These are phyloP conservation scores for Drechslerella coelobrocha DNA, from an alignment of 2,329 filamentous ascomycete genomes.

Conservation along the genomic window DNA sequence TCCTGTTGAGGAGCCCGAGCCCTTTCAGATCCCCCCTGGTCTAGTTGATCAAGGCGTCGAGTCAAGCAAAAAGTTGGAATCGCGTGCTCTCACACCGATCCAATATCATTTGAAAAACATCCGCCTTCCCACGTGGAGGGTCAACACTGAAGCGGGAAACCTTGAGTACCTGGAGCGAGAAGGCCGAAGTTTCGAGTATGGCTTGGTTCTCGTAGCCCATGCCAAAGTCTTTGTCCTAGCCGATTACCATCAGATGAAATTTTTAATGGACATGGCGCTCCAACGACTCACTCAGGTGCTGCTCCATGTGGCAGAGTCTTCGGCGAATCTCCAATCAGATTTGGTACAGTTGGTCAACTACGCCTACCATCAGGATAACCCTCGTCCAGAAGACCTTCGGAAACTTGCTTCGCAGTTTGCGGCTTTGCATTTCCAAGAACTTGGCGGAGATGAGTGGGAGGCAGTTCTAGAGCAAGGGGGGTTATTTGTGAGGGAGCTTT, in stretches of 20 bases:
- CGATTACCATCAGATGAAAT: slow-evolving; percentile 19
- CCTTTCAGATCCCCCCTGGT: background rate
- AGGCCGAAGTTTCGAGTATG: slow-evolving; percentile 16
- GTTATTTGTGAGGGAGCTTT: slow-evolving; percentile 27
- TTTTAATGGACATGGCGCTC: slow-evolving; percentile 16
- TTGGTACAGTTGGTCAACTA: slow-evolving; percentile 21
- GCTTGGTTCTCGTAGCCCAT: slow-evolving; percentile 2
- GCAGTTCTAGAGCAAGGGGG: slow-evolving; percentile 25
- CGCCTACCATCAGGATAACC: slow-evolving; percentile 7
- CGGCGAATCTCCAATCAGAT: slow-evolving; percentile 11
- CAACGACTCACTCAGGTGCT: slow-evolving; percentile 25
- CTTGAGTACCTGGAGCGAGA: slow-evolving; percentile 1
- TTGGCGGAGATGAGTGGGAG: slow-evolving; percentile 14
- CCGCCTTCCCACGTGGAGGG: slow-evolving; percentile 27
- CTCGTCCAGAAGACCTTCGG: slow-evolving; percentile 17
- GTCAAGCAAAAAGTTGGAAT: background rate
- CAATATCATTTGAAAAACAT: slow-evolving; percentile 7
- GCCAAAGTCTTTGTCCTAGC: slow-evolving; percentile 29
- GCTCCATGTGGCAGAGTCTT: slow-evolving; percentile 1
- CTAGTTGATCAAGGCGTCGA: background rate
- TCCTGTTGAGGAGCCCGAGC: background rate
- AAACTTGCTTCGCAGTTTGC: slow-evolving; percentile 34
- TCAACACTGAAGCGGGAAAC: slow-evolving; percentile 28
- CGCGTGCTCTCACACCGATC: slow-evolving; percentile 17
- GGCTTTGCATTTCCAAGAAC: slow-evolving; percentile 19